Evolutionary conservation across 2,329 filamentous ascomycete genomes (phyloP).

Genomic region (Trichoderma koningiopsis): DNA sequence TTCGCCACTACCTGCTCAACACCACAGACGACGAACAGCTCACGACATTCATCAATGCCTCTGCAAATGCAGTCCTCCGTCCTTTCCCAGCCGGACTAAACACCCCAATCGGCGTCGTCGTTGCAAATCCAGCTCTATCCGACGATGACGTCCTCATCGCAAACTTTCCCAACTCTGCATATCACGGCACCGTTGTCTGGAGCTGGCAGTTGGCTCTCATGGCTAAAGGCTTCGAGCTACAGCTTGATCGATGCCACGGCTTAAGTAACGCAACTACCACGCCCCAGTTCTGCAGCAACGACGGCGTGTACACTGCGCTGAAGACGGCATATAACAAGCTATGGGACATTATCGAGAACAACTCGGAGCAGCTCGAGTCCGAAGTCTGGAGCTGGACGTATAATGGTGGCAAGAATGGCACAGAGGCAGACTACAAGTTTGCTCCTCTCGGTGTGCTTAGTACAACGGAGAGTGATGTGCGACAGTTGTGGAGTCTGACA

Average conservation of each 20-base stretch:
- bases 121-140: slow-evolving; percentile 64
- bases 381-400: slow-evolving; percentile 68
- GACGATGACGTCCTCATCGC: slow-evolving; percentile 48
- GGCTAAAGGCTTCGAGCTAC: slow-evolving; percentile 59
- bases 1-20: slow-evolving; percentile 64
- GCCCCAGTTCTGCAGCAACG: slow-evolving; percentile 55
- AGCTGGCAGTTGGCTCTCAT: slow-evolving; percentile 67
- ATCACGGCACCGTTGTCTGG: slow-evolving; percentile 66
- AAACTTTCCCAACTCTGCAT: slow-evolving; percentile 59
- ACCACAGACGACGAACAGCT: slow-evolving; percentile 59
- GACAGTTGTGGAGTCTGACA: slow-evolving; percentile 27
- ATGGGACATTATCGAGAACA: slow-evolving; percentile 63
- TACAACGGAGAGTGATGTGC: slow-evolving; percentile 25
- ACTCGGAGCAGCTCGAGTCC: slow-evolving; percentile 50
- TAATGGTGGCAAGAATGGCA: slow-evolving; percentile 20
- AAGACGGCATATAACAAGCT: slow-evolving; percentile 58
- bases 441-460: slow-evolving; percentile 31
- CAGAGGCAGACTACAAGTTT: slow-evolving; percentile 27
- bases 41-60: slow-evolving; percentile 57
- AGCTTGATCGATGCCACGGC: slow-evolving; percentile 55
- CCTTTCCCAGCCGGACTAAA: slow-evolving; percentile 62
- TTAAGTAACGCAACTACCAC: neutral
- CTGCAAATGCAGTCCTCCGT: slow-evolving; percentile 57
- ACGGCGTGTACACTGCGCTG: slow-evolving; percentile 47
- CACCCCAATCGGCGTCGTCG: slow-evolving; percentile 57